Evolutionary conservation across 2,329 filamentous ascomycete genomes (phyloP), one percentile per base, ranked within the genome.

Genomic region (Fusarium fracticaudum): DNA sequence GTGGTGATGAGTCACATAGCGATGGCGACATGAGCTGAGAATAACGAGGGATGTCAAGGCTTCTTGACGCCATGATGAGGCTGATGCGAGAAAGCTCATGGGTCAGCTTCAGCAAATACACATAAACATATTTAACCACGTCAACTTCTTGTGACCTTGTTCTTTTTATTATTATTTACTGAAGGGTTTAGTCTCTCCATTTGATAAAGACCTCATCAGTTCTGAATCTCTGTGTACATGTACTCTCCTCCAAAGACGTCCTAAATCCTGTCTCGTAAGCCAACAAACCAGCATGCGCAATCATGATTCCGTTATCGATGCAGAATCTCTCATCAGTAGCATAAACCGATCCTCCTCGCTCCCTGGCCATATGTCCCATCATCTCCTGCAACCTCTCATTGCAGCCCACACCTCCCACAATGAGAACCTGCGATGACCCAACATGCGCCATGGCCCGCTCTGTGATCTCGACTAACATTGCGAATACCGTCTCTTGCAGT

Each of bases 241-340:
- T 94, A 76, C 93, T 96, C 50, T 98, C 93, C 72, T 92, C 91
- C 53, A 98, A 81, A 13, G 88, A 85, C 3, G 95, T 98, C 68
- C 84, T 87, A 80, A 94, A 95, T 3, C 96, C 96, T 22, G 91
- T 95, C 82, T 91, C 87, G 81, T 93, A 96, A 4, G 95, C 95
- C 78, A 98, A 82, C 77, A 99, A 84, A 5, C 96, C 96, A 5
- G 96, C 96, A 82, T 99, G 96, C 3, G 96, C 96, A 85, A 99
- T 99, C 96, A 99, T 99, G 80, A 99, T 98, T 55, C 96, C 96
- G 79, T 99, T 99, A 83, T 99, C 96, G 77, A 99, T 99, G 82
- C 96, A 99, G 82, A 98, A 99, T 51, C 96, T 88, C 86, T 99
- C 96, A 81, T 99, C 96, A 0, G 96, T 98, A 31, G 96, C 95